Evolutionary conservation across 2,329 filamentous ascomycete species (phyloP).

Genomic region (Stemphylium beticola): DNA sequence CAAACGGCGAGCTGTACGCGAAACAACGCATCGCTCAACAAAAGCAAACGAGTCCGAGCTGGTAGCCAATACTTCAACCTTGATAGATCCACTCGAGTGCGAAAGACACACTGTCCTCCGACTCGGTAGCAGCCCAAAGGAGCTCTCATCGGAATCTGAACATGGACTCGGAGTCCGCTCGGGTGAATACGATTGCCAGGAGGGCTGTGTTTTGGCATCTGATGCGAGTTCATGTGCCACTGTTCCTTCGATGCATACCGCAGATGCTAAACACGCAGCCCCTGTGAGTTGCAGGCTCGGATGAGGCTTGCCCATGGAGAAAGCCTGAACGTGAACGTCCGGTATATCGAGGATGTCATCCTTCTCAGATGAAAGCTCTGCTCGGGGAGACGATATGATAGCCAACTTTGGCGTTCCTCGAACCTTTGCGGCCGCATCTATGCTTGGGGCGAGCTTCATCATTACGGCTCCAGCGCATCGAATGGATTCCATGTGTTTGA

Average conservation of each 20-base stretch:
- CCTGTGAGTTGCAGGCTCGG: constrained; percentile 44
- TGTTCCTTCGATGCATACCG: constrained; percentile 38
- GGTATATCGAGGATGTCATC: neutral
- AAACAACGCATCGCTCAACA: constrained; percentile 37
- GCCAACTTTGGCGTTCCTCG: constrained; percentile 67
- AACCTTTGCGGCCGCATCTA: constrained; percentile 47
- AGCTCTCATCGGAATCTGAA: constrained; percentile 6
- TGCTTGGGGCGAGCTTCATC: constrained; percentile 63
- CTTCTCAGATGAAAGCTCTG: neutral
- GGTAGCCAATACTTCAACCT: constrained; percentile 30
- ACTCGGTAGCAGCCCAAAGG: constrained; percentile 5
- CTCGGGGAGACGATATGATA: constrained; percentile 52
- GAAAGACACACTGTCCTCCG: constrained; percentile 18
- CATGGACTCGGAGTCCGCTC: constrained; percentile 20
- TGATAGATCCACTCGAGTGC: constrained; percentile 36
- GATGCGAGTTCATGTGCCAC: constrained; percentile 26
- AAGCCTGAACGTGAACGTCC: constrained; percentile 31
- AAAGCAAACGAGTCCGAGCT: constrained; percentile 22
- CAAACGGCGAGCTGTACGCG: constrained; percentile 41
- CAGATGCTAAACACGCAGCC: constrained; percentile 39
- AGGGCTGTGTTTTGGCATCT: neutral
- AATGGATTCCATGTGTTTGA: constrained; percentile 63
- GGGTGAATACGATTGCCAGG: constrained; percentile 8
- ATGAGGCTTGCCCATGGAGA: constrained; percentile 43
- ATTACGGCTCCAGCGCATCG: constrained; percentile 60